These are phyloP conservation scores for Phialemoniopsis sp. DNA, from an alignment of 2,329 filamentous ascomycete species.

Conservation along the genomic window DNA sequence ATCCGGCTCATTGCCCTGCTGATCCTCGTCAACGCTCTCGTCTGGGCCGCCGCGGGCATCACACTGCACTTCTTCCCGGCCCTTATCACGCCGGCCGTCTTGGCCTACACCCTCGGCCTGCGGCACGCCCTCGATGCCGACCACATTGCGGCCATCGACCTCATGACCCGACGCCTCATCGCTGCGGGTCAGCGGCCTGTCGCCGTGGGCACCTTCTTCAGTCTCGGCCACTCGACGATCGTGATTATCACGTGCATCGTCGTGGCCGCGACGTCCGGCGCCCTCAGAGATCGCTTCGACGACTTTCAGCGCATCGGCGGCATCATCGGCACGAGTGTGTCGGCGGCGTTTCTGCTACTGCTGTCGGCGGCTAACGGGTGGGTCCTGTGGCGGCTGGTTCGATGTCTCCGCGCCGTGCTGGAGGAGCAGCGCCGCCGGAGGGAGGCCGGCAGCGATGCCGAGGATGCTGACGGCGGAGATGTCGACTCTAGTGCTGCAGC, in stretches of 20 bases:
- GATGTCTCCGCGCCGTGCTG: constrained; percentile 62
- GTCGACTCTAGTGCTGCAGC: constrained; percentile 17
- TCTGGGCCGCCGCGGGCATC: constrained; percentile 51
- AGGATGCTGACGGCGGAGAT: constrained; percentile 1
- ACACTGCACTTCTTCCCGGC: constrained; percentile 49
- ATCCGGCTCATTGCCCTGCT: constrained; percentile 48
- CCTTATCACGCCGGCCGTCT: constrained; percentile 74
- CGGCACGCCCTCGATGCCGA: constrained; percentile 98
- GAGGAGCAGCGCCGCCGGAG: constrained; percentile 18
- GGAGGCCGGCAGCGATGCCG: constrained; percentile 2
- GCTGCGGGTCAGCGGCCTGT: constrained; percentile 82
- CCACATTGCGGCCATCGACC: constrained; percentile 81
- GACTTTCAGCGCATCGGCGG: constrained; percentile 76
- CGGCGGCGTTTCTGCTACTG: constrained; percentile 76
- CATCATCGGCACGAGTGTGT: constrained; percentile 86
- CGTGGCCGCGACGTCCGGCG: constrained; percentile 85
- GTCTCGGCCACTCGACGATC: constrained; percentile 88
- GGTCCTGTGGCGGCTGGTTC: constrained; percentile 76
- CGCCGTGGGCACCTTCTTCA: constrained; percentile 93
- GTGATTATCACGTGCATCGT: constrained; percentile 87
- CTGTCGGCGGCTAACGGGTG: constrained; percentile 81
- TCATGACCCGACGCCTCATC: constrained; percentile 87
- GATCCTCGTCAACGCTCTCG: constrained; percentile 42
- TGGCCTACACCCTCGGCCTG: constrained; percentile 84
- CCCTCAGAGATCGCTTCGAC: constrained; percentile 76